Evolutionary conservation across 257 asterid species (phyloP).

Genomic region (Salvia rosmarinus): DNA sequence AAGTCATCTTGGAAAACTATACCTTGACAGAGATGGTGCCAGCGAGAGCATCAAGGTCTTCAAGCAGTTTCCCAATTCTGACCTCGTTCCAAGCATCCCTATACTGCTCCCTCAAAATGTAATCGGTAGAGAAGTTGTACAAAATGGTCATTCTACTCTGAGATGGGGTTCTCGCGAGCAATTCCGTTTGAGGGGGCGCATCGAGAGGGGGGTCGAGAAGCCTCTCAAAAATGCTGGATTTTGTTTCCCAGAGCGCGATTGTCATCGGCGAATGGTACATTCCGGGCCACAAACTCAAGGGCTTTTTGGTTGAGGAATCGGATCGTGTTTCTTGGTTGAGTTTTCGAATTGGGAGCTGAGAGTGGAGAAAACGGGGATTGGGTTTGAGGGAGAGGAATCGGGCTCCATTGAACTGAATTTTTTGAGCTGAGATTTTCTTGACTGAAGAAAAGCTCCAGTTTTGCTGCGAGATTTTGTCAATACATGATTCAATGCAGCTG

Average conservation of each 20-base stretch:
- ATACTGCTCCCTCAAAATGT: slow-evolving; percentile 82
- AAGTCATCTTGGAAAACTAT: neutral
- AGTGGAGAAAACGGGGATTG: slow-evolving; percentile 64
- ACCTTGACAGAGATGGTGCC: slow-evolving; percentile 93
- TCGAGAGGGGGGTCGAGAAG: slow-evolving; percentile 92
- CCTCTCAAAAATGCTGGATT: slow-evolving; percentile 77
- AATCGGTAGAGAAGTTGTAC: slow-evolving; percentile 73
- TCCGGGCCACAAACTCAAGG: slow-evolving; percentile 89
- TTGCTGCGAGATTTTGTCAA: too few species aligned
- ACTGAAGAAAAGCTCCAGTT: too few species aligned
- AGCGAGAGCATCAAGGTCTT: slow-evolving; percentile 97
- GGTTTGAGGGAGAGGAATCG: slow-evolving; percentile 42
- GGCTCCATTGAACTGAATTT: slow-evolving; percentile 59
- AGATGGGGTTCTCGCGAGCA: slow-evolving; percentile 64
- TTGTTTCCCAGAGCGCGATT: slow-evolving; percentile 80
- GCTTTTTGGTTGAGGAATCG: slow-evolving; percentile 48
- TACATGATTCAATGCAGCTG: too few species aligned
- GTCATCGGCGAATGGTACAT: slow-evolving; percentile 96
- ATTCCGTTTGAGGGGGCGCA: slow-evolving; percentile 85
- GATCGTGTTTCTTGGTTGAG: slow-evolving; percentile 36
- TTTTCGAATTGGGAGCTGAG: slow-evolving; percentile 51
- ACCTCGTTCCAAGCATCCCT: slow-evolving; percentile 98
- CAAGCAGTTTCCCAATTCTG: slow-evolving; percentile 91
- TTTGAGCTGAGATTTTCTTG: too few species aligned
- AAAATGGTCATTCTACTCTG: slow-evolving; percentile 68